phyloP scores from a whole-genome alignment of 2,329 filamentous ascomycete species.

The Eutypa lata region DNA sequence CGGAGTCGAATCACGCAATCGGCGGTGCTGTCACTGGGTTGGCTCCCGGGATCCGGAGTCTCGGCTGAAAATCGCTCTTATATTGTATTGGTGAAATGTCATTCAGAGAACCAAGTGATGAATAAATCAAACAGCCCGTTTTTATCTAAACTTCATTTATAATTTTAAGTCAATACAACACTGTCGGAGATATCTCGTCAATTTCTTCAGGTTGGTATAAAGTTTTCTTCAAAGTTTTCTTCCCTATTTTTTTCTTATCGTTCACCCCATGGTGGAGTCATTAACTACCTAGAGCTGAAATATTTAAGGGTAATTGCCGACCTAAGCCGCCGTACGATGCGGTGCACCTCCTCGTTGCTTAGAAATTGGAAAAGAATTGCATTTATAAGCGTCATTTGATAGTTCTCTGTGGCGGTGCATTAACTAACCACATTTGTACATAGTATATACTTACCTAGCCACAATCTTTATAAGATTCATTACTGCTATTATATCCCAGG shows the following conservation, averaged over 20 bases:
- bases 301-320: background rate
- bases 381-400: background rate
- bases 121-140: too few species aligned
- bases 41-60: background rate
- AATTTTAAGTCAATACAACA: too few species aligned
- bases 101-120: too few species aligned
- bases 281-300: background rate
- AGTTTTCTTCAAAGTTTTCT: too few species aligned
- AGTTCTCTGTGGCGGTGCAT: background rate
- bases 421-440: background rate
- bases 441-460: too few species aligned
- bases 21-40: background rate
- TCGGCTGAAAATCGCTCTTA: background rate
- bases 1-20: constrained; percentile 1
- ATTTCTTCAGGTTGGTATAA: too few species aligned
- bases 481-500: too few species aligned
- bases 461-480: too few species aligned
- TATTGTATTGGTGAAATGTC: too few species aligned
- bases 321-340: background rate
- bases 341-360: background rate
- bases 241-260: background rate
- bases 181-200: too few species aligned
- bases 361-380: background rate
- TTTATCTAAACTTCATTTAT: too few species aligned
- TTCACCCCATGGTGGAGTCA: background rate